Evolutionary conservation across 129 eudicot species (phyloP), one percentile per base, ranked within the genome.

Genomic region (Centaurea solstitialis): DNA sequence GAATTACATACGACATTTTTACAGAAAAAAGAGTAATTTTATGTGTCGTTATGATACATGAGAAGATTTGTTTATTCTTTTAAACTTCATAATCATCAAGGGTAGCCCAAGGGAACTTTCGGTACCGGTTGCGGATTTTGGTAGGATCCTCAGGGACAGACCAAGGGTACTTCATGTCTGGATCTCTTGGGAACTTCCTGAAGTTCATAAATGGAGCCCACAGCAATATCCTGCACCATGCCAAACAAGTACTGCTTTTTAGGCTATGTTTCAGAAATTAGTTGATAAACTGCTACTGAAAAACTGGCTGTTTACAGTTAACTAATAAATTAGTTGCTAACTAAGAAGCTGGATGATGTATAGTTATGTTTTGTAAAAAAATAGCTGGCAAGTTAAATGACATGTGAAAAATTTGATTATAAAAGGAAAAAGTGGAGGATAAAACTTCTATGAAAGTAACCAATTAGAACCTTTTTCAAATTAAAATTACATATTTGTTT

Each of bases 171-270:
- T 92, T 90, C 96, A 92, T 88, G 50, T 88, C 72, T 61, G 98
- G 97, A 81, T 94, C 98, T 82, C 97, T 72, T 2, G 98, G 98
- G 50, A 94, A 92, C 70, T 89, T 94, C 78, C 98, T 88, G 88
- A 94, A 90, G 92, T 94, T 94, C 26, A 94, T 65, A 75, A 94
- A 94, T 70, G 98, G 98, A 41, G 98, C 97, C 98, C 98, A 94
- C 9, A 94, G 89, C 89, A 94, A 69, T 21, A 94, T 80, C 37
- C 98, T 94, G 88, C 76, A 53, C 72, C 61, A 10, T 23, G 7
- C 73, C 68, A 64, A 41, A 57, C 57, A 59, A 45, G 18, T 21
- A 61, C 9, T 22, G 38, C 61, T 71, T 79, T 0, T 33, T 33
- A 33, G 37, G 5, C 37, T 5, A 33, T 33, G 37, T 33, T 33